Conservation (phyloP, 176 grass and related monocot genomes). For the Oryza meyeriana region DNA sequence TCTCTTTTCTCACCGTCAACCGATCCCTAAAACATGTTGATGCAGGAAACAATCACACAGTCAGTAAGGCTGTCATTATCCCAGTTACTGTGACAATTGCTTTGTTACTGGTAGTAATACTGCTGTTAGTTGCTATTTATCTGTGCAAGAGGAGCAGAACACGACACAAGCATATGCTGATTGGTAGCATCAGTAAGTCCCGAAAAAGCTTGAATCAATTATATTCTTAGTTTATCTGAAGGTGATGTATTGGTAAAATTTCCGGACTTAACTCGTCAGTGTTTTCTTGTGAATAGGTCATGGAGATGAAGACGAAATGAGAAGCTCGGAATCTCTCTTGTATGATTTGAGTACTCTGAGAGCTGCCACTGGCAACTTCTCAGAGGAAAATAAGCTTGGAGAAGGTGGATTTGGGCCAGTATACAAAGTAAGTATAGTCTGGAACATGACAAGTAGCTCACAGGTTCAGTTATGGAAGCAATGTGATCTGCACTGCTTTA, state of each 20-base stretch:
- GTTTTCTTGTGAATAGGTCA: not conserved
- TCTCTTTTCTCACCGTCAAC: too few species aligned
- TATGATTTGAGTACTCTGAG: slow-evolving; percentile 35
- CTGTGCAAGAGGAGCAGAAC: slow-evolving; percentile 9
- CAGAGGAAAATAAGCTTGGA: slow-evolving; percentile 55
- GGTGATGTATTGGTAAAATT: not conserved
- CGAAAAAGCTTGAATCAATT: not conserved
- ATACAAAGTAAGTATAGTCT: slow-evolving; percentile 41
- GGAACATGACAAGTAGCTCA: not conserved
- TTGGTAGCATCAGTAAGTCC: not conserved
- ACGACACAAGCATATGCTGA: not conserved
- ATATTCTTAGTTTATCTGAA: not conserved
- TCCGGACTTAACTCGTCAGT: not conserved
- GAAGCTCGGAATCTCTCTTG: slow-evolving; percentile 9
- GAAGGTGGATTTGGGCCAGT: slow-evolving; percentile 62
- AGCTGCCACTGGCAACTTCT: slow-evolving; percentile 52
- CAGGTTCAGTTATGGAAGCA: too few species aligned
- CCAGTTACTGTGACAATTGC: slow-evolving; percentile 8
- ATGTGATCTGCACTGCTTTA: too few species aligned
- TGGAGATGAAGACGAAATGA: slow-evolving; percentile 20
- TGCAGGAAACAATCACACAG: not conserved
- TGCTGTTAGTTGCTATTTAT: slow-evolving; percentile 15
- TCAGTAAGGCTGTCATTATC: slow-evolving; percentile 31
- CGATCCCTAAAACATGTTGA: not conserved
- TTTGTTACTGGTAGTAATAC: not conserved